These are phyloP conservation scores for Eucalyptus marginata DNA, from an alignment of 345 rosid species.

Conservation along the genomic window DNA sequence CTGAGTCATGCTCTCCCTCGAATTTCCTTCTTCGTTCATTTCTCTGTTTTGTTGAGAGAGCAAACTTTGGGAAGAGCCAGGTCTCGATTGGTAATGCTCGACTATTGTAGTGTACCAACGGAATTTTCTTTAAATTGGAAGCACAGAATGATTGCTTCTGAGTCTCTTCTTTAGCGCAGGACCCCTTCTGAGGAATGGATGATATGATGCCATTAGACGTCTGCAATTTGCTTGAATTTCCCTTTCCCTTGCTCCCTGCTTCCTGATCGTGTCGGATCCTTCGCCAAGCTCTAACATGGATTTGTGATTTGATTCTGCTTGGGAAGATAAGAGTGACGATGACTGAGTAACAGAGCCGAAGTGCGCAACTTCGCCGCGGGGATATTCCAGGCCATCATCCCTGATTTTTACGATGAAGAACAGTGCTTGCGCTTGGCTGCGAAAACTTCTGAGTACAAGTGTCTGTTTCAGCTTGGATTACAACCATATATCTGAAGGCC, in stretches of 20 bases:
- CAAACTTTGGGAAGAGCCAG: not conserved
- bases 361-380: not conserved
- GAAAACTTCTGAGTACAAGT: not conserved
- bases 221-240: not conserved
- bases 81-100: not conserved
- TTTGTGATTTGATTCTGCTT: not conserved
- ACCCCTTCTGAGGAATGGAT: not conserved
- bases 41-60: not conserved
- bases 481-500: not conserved
- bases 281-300: not conserved
- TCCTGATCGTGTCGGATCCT: not conserved
- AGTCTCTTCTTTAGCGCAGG: not conserved
- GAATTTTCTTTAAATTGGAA: not conserved
- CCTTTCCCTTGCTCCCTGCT: not conserved
- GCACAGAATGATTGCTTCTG: not conserved
- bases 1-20: not conserved
- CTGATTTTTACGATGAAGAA: not conserved
- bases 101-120: not conserved
- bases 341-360: not conserved
- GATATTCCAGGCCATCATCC: not conserved
- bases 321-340: not conserved
- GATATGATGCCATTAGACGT: not conserved
- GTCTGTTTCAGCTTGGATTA: not conserved
- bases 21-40: not conserved
- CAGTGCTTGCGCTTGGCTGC: not conserved